Percentiles rank a stretch among this genome's conserved stretches.
These are phyloP conservation scores for Gautieria morchelliformis DNA, from an alignment of 768 basidiomycete species.

Conservation along the genomic window DNA sequence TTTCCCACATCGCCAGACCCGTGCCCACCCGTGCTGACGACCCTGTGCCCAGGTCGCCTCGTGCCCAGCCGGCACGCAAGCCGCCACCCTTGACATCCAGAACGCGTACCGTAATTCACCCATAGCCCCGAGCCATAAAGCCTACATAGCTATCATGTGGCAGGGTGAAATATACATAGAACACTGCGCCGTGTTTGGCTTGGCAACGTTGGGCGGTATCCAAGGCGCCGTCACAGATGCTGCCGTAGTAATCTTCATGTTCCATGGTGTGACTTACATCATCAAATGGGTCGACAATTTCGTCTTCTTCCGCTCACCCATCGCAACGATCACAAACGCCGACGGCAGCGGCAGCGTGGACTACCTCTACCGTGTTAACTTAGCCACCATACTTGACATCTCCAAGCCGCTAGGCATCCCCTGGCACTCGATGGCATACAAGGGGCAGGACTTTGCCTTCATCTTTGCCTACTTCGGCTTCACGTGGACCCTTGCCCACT, in stretches of 20 bases:
- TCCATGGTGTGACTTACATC: slow-evolving; percentile 13
- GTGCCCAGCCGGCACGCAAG: slow-evolving; percentile 24
- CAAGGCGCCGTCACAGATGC: slow-evolving; percentile 23
- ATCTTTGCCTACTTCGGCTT: not conserved
- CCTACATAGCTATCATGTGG: slow-evolving; percentile 23
- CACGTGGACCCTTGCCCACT: not conserved
- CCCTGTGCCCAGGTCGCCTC: slow-evolving; percentile 18
- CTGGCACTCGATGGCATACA: not conserved
- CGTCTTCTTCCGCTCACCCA: slow-evolving; percentile 20
- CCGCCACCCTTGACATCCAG: slow-evolving; percentile 23
- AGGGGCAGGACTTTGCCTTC: not conserved
- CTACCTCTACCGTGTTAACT: not conserved
- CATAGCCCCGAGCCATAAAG: slow-evolving; percentile 23
- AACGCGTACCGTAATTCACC: slow-evolving; percentile 28
- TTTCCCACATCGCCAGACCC: too few relatives aligned
- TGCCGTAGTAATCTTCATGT: slow-evolving; percentile 15
- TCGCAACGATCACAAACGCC: not conserved
- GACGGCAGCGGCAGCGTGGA: not conserved
- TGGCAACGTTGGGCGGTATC: slow-evolving; percentile 21
- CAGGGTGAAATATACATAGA: slow-evolving; percentile 22
- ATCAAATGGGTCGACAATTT: slow-evolving; percentile 32
- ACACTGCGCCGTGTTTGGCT: slow-evolving; percentile 23
- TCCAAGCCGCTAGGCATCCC: not conserved
- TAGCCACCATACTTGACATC: not conserved
- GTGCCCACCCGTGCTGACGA: too few relatives aligned